Evolutionary conservation across 2,329 filamentous ascomycete species (phyloP).

Genomic region (Fusarium globosum): DNA sequence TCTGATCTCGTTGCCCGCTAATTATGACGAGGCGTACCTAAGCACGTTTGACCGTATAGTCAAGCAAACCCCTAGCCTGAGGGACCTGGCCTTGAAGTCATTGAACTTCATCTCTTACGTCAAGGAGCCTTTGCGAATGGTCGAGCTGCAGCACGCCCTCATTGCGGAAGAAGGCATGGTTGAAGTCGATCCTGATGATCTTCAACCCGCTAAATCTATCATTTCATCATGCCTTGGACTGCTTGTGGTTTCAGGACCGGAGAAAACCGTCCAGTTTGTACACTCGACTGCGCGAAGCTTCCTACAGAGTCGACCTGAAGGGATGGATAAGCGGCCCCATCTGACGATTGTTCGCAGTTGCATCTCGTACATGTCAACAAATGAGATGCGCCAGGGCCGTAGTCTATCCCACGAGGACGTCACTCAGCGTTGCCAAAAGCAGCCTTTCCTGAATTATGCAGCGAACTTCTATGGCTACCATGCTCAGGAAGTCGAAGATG

Average conservation of each 20-base stretch:
- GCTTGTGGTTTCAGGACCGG: neutral
- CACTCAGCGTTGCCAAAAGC: neutral
- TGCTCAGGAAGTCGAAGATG: neutral
- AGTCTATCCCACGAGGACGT: neutral
- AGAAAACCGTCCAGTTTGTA: neutral
- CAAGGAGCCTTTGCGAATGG: neutral
- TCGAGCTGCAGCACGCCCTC: neutral
- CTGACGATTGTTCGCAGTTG: neutral
- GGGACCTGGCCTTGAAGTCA: neutral
- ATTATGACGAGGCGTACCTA: neutral
- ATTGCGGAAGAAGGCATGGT: neutral
- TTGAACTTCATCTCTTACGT: neutral
- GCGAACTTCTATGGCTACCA: conserved; percentile 1
- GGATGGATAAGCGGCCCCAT: neutral
- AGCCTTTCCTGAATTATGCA: neutral
- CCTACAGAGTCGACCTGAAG: neutral
- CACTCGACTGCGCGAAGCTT: neutral
- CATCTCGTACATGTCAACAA: neutral
- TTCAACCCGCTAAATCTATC: neutral
- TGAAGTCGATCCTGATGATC: neutral
- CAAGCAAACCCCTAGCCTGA: neutral
- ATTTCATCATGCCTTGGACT: neutral
- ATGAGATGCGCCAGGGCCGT: neutral
- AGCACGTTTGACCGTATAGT: neutral
- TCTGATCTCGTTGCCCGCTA: neutral